Evolutionary conservation across 1,139 yeast genomes (phyloP).

Genomic region (Kodamaea alishanica): DNA sequence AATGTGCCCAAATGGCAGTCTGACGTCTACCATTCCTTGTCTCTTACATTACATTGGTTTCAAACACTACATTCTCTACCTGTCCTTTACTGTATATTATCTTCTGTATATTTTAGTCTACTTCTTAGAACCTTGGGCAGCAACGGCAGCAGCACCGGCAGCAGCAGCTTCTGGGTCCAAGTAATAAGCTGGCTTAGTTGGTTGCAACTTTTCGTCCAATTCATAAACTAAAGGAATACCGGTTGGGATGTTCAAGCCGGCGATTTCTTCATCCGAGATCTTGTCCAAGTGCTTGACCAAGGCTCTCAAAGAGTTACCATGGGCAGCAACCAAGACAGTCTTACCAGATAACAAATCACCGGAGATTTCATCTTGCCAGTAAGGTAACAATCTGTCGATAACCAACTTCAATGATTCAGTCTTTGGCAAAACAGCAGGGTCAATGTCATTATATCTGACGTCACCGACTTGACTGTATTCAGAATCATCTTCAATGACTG

Average conservation of each 20-base stretch:
- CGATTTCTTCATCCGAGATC: slow-evolving; percentile 88
- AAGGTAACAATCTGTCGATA: slow-evolving; percentile 95
- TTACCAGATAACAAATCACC: slow-evolving; percentile 80
- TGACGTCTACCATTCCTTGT: too few species aligned
- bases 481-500: slow-evolving; percentile 72
- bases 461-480: slow-evolving; percentile 85
- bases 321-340: slow-evolving; percentile 93
- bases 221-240: slow-evolving; percentile 98
- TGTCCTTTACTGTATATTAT: background rate
- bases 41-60: background rate
- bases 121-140: slow-evolving; percentile 79
- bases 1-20: too few species aligned
- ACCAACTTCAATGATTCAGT: slow-evolving; percentile 95
- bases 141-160: slow-evolving; percentile 99
- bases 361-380: slow-evolving; percentile 95
- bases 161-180: slow-evolving; percentile 99
- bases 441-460: slow-evolving; percentile 77
- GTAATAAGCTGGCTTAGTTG: slow-evolving; percentile 91
- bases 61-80: background rate
- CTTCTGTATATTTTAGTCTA: slow-evolving; percentile 13
- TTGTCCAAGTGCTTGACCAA: slow-evolving; percentile 94
- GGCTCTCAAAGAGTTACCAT: slow-evolving; percentile 98
- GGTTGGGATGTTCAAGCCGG: slow-evolving; percentile 95
- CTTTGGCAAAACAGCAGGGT: slow-evolving; percentile 83
- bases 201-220: slow-evolving; percentile 82